Evolutionary conservation across 352 stramenopile genomes (phyloP).

Genomic region (Globisporangium nagaii): DNA sequence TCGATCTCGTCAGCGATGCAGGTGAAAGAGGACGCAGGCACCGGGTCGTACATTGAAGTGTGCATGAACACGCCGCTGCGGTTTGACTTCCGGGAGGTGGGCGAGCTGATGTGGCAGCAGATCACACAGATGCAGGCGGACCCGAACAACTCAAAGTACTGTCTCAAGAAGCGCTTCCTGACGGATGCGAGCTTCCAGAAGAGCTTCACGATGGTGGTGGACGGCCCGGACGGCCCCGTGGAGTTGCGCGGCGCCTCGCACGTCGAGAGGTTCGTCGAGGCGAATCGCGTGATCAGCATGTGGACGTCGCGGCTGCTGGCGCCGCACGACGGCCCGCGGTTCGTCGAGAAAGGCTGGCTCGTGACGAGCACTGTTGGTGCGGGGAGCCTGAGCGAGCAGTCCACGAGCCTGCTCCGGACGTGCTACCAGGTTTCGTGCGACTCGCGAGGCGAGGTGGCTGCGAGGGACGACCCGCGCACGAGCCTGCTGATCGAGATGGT

Average conservation of each 20-base stretch:
- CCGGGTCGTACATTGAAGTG: constrained; percentile 5
- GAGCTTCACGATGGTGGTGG: constrained; percentile 13
- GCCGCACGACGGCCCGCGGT: not conserved
- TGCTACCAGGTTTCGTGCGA: constrained; percentile 12
- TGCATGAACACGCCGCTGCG: constrained; percentile 1
- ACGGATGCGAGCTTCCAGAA: constrained; percentile 9
- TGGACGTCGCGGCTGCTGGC: constrained; percentile 1
- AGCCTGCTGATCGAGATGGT: constrained; percentile 4
- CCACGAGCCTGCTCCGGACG: not conserved
- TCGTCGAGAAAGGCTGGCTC: constrained; percentile 10
- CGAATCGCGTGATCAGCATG: constrained; percentile 1
- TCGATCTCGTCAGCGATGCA: constrained; percentile 5
- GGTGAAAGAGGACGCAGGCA: not conserved
- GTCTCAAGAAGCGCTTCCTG: constrained; percentile 4
- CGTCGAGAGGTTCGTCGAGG: constrained; percentile 4
- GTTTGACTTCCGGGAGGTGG: constrained; percentile 7
- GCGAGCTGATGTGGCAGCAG: not conserved
- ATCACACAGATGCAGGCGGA: constrained; percentile 3
- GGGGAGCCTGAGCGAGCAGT: too few species aligned
- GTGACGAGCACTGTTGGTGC: too few species aligned
- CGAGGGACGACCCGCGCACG: not conserved
- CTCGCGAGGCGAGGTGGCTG: not conserved
- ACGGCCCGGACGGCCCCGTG: not conserved
- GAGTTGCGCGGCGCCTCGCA: constrained; percentile 6
- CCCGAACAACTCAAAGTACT: constrained; percentile 7